phyloP scores from a whole-genome alignment of 768 basidiomycete genomes.

The Daedalea quercina region DNA sequence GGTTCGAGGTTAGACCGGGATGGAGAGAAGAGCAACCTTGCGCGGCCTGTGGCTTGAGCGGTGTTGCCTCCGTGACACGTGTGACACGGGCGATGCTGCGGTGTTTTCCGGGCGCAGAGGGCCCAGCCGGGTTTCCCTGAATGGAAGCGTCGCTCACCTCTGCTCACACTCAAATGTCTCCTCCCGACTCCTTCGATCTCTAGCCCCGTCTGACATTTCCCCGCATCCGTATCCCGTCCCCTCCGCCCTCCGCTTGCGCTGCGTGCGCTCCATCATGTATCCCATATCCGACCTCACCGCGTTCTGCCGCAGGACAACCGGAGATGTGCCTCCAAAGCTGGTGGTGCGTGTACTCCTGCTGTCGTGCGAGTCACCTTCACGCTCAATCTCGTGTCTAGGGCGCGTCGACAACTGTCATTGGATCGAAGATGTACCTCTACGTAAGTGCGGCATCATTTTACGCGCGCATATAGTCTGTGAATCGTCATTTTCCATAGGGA shows the following conservation, averaged over 20 bases:
- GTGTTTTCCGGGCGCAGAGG: neutral
- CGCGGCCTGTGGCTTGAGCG: neutral
- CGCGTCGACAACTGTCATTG: constrained; percentile 85
- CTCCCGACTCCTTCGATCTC: neutral
- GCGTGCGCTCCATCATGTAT: constrained; percentile 38
- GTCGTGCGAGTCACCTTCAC: neutral
- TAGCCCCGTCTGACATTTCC: neutral
- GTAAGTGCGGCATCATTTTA: constrained; percentile 33
- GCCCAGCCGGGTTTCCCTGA: neutral
- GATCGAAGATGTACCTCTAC: constrained; percentile 85
- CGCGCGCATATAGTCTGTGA: neutral
- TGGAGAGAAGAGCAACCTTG: too few species aligned
- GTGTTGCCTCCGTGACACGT: neutral
- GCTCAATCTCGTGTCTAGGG: constrained; percentile 40
- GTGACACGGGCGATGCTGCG: neutral
- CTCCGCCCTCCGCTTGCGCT: constrained; percentile 3
- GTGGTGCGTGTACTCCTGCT: constrained; percentile 48
- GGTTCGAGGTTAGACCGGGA: too few species aligned
- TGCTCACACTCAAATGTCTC: neutral
- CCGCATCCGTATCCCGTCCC: neutral
- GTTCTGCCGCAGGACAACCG: constrained; percentile 73
- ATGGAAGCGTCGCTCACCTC: neutral
- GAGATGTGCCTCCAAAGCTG: constrained; percentile 83
- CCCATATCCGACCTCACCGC: constrained; percentile 90
- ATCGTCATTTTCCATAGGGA: constrained; percentile 42